Evolutionary conservation across 805 yeast species (phyloP).

Genomic region (Wickerhamiella allomyrinae): DNA sequence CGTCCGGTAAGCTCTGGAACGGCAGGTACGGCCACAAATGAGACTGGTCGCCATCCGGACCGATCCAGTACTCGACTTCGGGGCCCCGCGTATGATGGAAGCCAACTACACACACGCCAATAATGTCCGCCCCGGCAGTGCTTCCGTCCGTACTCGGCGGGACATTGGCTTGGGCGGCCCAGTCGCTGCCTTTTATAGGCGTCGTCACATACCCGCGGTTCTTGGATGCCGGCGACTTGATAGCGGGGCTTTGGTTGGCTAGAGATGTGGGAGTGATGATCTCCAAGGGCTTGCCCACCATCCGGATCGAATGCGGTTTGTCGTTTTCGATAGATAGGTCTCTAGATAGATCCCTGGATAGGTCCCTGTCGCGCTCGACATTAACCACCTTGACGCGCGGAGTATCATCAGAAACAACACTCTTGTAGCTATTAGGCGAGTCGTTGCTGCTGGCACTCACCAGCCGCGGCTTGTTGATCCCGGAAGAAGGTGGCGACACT

Average conservation of each 20-base stretch:
- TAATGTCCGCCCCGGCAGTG: constrained; percentile 27
- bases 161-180: not conserved
- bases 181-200: too few relatives aligned
- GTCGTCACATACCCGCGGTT: too few relatives aligned
- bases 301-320: too few relatives aligned
- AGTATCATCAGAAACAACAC: not conserved
- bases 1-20: constrained; percentile 92
- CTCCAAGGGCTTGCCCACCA: too few relatives aligned
- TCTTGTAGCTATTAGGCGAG: not conserved
- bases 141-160: not conserved
- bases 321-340: too few relatives aligned
- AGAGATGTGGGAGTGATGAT: too few relatives aligned
- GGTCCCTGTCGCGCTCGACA: not conserved
- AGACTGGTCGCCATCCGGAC: constrained; percentile 30
- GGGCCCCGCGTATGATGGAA: constrained; percentile 91
- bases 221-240: too few relatives aligned
- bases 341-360: too few relatives aligned
- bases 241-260: too few relatives aligned
- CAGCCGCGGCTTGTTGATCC: not conserved
- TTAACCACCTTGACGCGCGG: not conserved
- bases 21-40: constrained; percentile 74
- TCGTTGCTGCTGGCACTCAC: not conserved
- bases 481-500: constrained; percentile 3
- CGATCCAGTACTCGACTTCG: constrained; percentile 82
- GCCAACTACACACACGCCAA: constrained; percentile 81